Evolutionary conservation across 768 basidiomycete species (phyloP).

Genomic region (Mycena metata): DNA sequence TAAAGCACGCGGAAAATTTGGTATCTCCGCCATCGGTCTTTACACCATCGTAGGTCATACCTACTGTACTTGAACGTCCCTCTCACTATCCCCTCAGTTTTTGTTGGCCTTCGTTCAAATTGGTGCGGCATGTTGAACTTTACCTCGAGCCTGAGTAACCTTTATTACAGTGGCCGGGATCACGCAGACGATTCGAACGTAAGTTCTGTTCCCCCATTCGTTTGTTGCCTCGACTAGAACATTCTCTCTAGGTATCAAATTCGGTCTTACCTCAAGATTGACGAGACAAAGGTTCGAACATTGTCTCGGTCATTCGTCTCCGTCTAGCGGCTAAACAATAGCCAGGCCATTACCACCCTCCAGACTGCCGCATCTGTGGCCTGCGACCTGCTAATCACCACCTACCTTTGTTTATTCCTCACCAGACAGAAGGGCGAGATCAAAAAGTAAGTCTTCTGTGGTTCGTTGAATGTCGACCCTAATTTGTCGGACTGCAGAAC

Average conservation of each 20-base stretch:
- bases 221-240: neutral
- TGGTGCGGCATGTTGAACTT: neutral
- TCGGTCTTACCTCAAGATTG: slow-evolving; percentile 23
- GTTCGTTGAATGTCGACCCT: neutral
- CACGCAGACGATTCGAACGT: slow-evolving; percentile 25
- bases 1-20: neutral
- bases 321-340: too few species aligned
- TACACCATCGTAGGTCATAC: too few species aligned
- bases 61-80: too few species aligned
- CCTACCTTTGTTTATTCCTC: slow-evolving; percentile 30
- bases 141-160: neutral
- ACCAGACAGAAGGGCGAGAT: slow-evolving; percentile 19
- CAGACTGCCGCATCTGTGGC: slow-evolving; percentile 31
- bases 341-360: slow-evolving; percentile 29
- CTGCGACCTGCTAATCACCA: slow-evolving; percentile 30
- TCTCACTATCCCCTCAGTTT: neutral
- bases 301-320: too few species aligned
- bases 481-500: slow-evolving; percentile 16
- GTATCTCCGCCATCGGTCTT: too few species aligned
- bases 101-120: slow-evolving; percentile 25
- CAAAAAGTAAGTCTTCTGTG: slow-evolving; percentile 7
- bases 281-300: slow-evolving; percentile 24
- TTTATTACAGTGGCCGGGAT: slow-evolving; percentile 24
- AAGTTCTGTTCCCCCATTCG: neutral
- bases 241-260: slow-evolving; percentile 18